These are phyloP conservation scores for Rhodotorula sp. DNA, from an alignment of 1,284 basidiomycete species.

Conservation along the genomic window DNA sequence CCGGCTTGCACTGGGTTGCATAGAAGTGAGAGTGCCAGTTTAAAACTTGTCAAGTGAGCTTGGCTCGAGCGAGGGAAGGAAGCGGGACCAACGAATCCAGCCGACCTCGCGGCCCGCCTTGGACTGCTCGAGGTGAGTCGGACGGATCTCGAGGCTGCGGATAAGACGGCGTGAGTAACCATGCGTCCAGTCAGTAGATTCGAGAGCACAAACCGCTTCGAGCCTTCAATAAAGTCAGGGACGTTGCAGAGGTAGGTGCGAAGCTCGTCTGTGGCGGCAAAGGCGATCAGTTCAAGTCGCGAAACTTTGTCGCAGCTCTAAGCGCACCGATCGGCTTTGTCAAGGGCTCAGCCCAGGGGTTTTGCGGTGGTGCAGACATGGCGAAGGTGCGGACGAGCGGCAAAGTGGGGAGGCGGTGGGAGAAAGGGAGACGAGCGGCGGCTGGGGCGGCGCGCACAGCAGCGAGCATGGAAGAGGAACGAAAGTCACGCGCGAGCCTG, in stretches of 20 bases:
- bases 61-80: not conserved
- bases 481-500: not conserved
- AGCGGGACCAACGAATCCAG: slow-evolving; percentile 24
- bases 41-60: not conserved
- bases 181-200: too few species aligned
- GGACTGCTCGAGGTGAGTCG: slow-evolving; percentile 33
- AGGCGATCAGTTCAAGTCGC: not conserved
- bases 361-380: slow-evolving; percentile 20
- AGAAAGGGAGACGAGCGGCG: not conserved
- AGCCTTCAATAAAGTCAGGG: slow-evolving; percentile 25
- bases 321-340: slow-evolving; percentile 9
- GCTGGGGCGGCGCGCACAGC: not conserved
- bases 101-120: slow-evolving; percentile 21
- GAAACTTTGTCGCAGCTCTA: not conserved
- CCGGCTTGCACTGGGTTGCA: slow-evolving; percentile 24
- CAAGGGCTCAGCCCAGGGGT: slow-evolving; percentile 26
- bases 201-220: slow-evolving; percentile 23
- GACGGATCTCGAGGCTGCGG: slow-evolving; percentile 25
- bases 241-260: slow-evolving; percentile 24
- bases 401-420: not conserved
- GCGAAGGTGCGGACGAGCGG: slow-evolving; percentile 2
- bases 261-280: slow-evolving; percentile 10
- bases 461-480: not conserved
- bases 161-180: too few species aligned
- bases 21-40: not conserved